phyloP scores from a whole-genome alignment of 768 basidiomycete genomes.

The Kwoniella heveanensis region DNA sequence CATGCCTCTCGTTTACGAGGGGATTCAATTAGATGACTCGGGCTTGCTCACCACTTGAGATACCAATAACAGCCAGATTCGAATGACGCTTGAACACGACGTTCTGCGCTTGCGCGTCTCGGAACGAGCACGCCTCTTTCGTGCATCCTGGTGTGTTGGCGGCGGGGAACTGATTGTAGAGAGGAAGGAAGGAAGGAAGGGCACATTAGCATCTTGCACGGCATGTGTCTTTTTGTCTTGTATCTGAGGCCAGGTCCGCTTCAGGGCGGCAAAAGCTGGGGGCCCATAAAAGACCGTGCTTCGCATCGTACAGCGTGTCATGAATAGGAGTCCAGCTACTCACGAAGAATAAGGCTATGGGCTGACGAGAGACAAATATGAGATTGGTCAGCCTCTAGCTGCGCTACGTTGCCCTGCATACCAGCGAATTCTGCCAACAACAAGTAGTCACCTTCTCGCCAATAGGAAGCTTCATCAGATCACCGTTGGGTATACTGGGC shows the following conservation, averaged over 20 bases:
- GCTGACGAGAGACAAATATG: conserved; percentile 49
- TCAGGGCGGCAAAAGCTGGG: too few relatives aligned
- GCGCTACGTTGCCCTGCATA: too few relatives aligned
- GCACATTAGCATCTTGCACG: too few relatives aligned
- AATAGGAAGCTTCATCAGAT: conserved; percentile 62
- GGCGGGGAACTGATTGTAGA: conserved; percentile 34
- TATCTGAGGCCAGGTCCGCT: too few relatives aligned
- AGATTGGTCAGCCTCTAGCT: too few relatives aligned
- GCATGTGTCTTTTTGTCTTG: too few relatives aligned
- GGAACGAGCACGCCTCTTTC: conserved; percentile 77
- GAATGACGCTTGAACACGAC: conserved; percentile 64
- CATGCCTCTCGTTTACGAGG: too few relatives aligned
- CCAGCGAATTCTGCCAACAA: too few relatives aligned
- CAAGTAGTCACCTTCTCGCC: conserved; percentile 53
- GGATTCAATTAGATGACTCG: too few relatives aligned
- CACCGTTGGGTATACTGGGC: conserved; percentile 65
- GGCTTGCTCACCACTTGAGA: conserved; percentile 62
- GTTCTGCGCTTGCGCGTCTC: conserved; percentile 72
- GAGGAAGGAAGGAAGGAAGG: conserved; percentile 59
- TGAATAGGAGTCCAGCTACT: conserved; percentile 7
- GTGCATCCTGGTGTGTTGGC: conserved; percentile 76
- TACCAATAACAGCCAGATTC: conserved; percentile 68
- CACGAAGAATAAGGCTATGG: conserved; percentile 72
- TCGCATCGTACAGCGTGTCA: too few relatives aligned
- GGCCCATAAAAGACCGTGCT: too few relatives aligned